Base-by-base conservation (phyloP, 2,329 filamentous ascomycete species). In the Diaporthe sp. region DNA sequence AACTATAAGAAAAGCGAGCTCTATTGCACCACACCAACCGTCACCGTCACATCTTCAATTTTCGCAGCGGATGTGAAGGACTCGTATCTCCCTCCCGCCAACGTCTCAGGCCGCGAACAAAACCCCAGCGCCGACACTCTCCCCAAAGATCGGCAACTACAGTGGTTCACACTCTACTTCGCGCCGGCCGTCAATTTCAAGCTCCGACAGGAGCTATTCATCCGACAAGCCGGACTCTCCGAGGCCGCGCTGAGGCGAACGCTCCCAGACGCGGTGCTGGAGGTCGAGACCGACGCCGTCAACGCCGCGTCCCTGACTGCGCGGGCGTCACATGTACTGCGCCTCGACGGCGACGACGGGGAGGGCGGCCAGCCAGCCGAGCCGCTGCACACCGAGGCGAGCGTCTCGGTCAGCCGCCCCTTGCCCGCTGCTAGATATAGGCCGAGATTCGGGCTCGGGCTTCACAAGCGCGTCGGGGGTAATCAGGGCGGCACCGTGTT, bases 41-140 rank as follows among this genome's bases (percentile, higher is more conserved):
- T 87, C 19, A 82, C 83, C 1, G 83, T 82, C 2, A 85, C 84
- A 0, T 79, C 85, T 0, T 86, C 87, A 52, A 85, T 85, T 0
- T 79, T 86, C 19, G 71, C 61, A 33, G 15, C 47, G 40, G 76
- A 82, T 28, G 80, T 82, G 45, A 80, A 80, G 33, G 77, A 81
- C 13, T 80, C 80, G 30, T 78, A 76, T 40, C 77, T 84, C 4
- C 80, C 82, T 3, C 76, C 82, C 8, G 75, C 82, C 17, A 78
- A 85, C 1, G 76, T 84, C 35, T 78, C 79, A 2, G 84, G 85
- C 76, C 82, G 81, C 42, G 85, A 85, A 66, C 85, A 87, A 70
- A 85, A 83, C 2, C 78, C 82, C 13, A 78, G 82, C 3, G 82
- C 85, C 22, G 78, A 84, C 28, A 78, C 83, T 2, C 82, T 86